Evolutionary conservation across 1,139 yeast species (phyloP).

Genomic region (Zygosaccharomyces pseudobailii): DNA sequence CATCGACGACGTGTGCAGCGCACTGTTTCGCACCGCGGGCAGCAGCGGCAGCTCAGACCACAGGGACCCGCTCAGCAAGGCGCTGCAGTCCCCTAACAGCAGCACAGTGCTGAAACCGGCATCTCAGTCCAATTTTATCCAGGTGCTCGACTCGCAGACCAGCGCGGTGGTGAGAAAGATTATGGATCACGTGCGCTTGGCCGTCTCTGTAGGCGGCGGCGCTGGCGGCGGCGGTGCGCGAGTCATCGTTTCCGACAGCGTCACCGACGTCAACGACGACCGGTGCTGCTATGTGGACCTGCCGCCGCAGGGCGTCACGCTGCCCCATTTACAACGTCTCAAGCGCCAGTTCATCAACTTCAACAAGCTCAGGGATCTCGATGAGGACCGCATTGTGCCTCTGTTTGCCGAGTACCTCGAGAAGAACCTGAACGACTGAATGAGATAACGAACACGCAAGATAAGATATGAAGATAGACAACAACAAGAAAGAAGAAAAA

Average conservation of each 20-base stretch:
- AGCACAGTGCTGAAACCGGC: constrained; percentile 74
- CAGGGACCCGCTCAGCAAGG: constrained; percentile 16
- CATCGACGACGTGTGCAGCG: constrained; percentile 67
- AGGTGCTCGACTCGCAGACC: constrained; percentile 72
- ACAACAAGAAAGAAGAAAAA: neutral
- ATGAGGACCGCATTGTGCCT: constrained; percentile 58
- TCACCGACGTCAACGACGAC: constrained; percentile 36
- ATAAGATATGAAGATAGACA: neutral
- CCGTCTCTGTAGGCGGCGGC: constrained; percentile 24
- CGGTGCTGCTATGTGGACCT: constrained; percentile 47
- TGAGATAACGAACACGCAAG: neutral
- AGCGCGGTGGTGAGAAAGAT: constrained; percentile 23
- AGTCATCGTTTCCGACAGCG: constrained; percentile 34
- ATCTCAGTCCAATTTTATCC: constrained; percentile 66
- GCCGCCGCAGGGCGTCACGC: constrained; percentile 59
- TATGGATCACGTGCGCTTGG: constrained; percentile 20
- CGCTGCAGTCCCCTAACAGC: constrained; percentile 54
- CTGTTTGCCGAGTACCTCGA: constrained; percentile 72
- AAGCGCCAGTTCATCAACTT: constrained; percentile 76
- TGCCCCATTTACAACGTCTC: constrained; percentile 77
- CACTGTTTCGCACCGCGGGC: constrained; percentile 42
- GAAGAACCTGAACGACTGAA: constrained; percentile 28
- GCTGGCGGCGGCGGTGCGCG: constrained; percentile 18
- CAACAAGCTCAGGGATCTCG: constrained; percentile 69
- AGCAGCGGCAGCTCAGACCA: constrained; percentile 45